phyloP scores from a whole-genome alignment of 345 rosid genomes.

The Geranium brycei region DNA sequence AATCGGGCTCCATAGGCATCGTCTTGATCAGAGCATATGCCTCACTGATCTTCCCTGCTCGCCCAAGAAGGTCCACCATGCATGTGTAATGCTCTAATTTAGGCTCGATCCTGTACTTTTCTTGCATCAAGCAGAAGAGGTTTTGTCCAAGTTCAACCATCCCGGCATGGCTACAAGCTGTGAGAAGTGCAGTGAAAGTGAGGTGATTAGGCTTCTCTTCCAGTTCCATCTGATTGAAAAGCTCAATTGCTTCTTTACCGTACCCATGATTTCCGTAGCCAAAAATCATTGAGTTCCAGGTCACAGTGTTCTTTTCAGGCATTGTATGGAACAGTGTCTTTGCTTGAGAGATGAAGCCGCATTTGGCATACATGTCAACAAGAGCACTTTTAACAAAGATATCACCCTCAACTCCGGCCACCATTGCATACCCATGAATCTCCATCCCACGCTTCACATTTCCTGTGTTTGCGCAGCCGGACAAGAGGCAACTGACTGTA shows the following conservation, averaged over 20 bases:
- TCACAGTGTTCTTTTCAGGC: constrained; percentile 39
- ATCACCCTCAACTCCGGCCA: constrained; percentile 46
- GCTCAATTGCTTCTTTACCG: constrained; percentile 50
- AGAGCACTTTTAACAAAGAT: constrained; percentile 60
- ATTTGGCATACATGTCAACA: constrained; percentile 77
- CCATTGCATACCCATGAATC: constrained; percentile 57
- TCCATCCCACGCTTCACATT: constrained; percentile 49
- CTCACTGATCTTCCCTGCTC: constrained; percentile 54
- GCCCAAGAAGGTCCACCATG: constrained; percentile 73
- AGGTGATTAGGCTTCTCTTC: constrained; percentile 52
- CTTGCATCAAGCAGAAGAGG: constrained; percentile 56
- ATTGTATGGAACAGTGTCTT: constrained; percentile 38
- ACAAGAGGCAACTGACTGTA: constrained; percentile 58
- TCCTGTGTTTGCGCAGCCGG: constrained; percentile 46
- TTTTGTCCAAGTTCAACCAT: constrained; percentile 49
- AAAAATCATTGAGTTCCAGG: constrained; percentile 88
- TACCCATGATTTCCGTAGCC: constrained; percentile 69
- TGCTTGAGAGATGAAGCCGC: constrained; percentile 53
- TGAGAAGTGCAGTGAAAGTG: constrained; percentile 64
- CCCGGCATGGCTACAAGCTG: constrained; percentile 73
- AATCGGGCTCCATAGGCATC: constrained; percentile 60
- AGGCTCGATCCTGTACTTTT: constrained; percentile 39
- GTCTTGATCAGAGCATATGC: constrained; percentile 43
- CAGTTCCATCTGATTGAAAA: constrained; percentile 53
- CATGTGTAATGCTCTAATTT: constrained; percentile 79